A percentile compares a stretch with the other conserved stretches of the same genome.
Evolutionary conservation across 1,284 basidiomycete genomes (phyloP).

Genomic region (Leccinum subrobustum): DNA sequence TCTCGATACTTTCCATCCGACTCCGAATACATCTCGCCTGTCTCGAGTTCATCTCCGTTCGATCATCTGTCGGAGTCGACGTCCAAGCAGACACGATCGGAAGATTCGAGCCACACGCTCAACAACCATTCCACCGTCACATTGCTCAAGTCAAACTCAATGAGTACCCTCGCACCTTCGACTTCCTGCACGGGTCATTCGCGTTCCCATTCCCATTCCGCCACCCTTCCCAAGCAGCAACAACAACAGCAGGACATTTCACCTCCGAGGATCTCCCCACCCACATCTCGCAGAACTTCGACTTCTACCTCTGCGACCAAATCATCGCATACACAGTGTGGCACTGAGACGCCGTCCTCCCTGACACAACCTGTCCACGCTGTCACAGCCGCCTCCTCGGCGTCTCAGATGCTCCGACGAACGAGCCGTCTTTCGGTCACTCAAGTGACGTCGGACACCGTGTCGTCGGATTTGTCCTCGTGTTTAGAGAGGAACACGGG

Average conservation of each 20-base stretch:
- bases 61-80: slow-evolving; percentile 16
- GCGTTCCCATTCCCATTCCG: slow-evolving; percentile 12
- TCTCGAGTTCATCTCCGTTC: slow-evolving; percentile 17
- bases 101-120: slow-evolving; percentile 22
- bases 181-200: slow-evolving; percentile 28
- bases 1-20: slow-evolving; percentile 24
- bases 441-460: slow-evolving; percentile 8
- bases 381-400: slow-evolving; percentile 3
- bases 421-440: slow-evolving; percentile 17
- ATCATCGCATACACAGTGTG: neutral
- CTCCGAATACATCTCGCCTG: slow-evolving; percentile 20
- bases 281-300: slow-evolving; percentile 19
- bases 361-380: slow-evolving; percentile 15
- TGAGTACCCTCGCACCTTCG: slow-evolving; percentile 28
- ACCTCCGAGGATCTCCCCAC: slow-evolving; percentile 22
- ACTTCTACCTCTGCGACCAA: slow-evolving; percentile 9
- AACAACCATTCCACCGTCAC: slow-evolving; percentile 24
- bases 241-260: slow-evolving; percentile 3
- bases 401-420: slow-evolving; percentile 27
- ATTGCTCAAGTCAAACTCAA: slow-evolving; percentile 28
- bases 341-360: slow-evolving; percentile 10
- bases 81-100: slow-evolving; percentile 15
- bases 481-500: slow-evolving; percentile 7
- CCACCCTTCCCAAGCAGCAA: neutral
- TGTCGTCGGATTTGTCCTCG: slow-evolving; percentile 4